Evolutionary conservation across 371 early-diverging fungal species (phyloP), one percentile per base, ranked within the genome.

Genomic region (Syncephalastrum monosporum): DNA sequence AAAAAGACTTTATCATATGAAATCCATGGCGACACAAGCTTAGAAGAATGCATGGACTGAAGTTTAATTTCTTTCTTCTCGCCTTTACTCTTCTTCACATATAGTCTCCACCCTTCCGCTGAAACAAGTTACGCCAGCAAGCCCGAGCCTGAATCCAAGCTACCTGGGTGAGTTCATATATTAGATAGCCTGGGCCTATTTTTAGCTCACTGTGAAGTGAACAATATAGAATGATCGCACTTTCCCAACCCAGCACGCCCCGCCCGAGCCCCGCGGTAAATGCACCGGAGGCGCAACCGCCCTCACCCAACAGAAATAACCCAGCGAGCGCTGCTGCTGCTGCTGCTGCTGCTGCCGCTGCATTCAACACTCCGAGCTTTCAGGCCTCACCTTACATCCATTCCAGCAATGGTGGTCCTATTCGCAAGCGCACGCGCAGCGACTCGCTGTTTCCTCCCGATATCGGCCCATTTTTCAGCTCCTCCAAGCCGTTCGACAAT

Each of bases 401-500:
- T 23, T 21, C 21, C 56, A 29, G 56, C 44, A 47, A 33, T 24
- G 19, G 53, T 21, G 42, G 53, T 16, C 51, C 59, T 3, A 56
- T 75, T 5, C 57, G 74, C 42, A 73, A 73, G 47, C 64, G 77
- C 51, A 61, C 67, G 16, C 56, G 77, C 19, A 66, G 56, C 25
- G 69, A 68, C 42, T 55, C 64, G 8, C 27, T 68, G 1, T 68
- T 68, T 42, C 33, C 64, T 3, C 50, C 58, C 19, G 69, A 68
- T 47, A 47, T 62, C 3, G 64, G 81, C 33, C 82, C 84, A 3
- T 83, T 75, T 60, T 83, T 84, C 49, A 74, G 74, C 41, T 72
- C 77, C 4, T 76, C 82, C 7, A 77, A 77, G 51, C 80, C 80
- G 27, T 66, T 72, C 25, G 74, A 77, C 61, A 82, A 80, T 46